These are phyloP conservation scores for Salix caprea DNA, from an alignment of 345 rosid species.

Conservation along the genomic window DNA sequence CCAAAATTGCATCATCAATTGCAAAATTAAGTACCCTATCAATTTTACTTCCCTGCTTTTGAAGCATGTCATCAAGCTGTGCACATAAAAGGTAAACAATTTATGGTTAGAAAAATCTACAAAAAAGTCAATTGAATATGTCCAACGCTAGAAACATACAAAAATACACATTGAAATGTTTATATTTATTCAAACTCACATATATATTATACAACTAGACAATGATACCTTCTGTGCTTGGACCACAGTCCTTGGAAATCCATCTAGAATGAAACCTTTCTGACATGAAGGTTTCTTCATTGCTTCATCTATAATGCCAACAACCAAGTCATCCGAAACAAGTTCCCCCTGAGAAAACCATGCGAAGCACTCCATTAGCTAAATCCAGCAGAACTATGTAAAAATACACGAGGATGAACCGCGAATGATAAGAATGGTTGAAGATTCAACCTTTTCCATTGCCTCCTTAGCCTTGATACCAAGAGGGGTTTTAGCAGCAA, in stretches of 20 bases:
- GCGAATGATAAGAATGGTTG: not conserved
- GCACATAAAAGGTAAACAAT: slow-evolving; percentile 15
- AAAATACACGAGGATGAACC: not conserved
- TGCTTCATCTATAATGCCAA: slow-evolving; percentile 93
- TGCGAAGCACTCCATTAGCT: slow-evolving; percentile 13
- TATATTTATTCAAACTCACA: not conserved
- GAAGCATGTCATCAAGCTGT: slow-evolving; percentile 94
- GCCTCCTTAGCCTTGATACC: slow-evolving; percentile 95
- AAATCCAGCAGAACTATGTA: not conserved
- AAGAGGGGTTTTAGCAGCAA: slow-evolving; percentile 87
- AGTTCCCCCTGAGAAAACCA: slow-evolving; percentile 65
- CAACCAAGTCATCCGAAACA: slow-evolving; percentile 93
- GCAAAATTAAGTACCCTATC: slow-evolving; percentile 89
- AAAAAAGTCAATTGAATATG: not conserved
- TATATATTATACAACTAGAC: not conserved
- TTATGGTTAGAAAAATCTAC: slow-evolving; percentile 8
- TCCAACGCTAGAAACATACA: not conserved
- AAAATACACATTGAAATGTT: not conserved
- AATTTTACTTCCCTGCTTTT: slow-evolving; percentile 62
- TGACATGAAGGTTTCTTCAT: slow-evolving; percentile 85
- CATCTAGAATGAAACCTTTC: slow-evolving; percentile 95
- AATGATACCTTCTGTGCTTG: slow-evolving; percentile 78
- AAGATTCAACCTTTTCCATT: slow-evolving; percentile 73
- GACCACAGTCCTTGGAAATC: slow-evolving; percentile 83
- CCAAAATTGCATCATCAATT: slow-evolving; percentile 77